Evolutionary conservation across 1,284 basidiomycete species (phyloP).

Genomic region (Cutaneotrichosporon cyanovorans): DNA sequence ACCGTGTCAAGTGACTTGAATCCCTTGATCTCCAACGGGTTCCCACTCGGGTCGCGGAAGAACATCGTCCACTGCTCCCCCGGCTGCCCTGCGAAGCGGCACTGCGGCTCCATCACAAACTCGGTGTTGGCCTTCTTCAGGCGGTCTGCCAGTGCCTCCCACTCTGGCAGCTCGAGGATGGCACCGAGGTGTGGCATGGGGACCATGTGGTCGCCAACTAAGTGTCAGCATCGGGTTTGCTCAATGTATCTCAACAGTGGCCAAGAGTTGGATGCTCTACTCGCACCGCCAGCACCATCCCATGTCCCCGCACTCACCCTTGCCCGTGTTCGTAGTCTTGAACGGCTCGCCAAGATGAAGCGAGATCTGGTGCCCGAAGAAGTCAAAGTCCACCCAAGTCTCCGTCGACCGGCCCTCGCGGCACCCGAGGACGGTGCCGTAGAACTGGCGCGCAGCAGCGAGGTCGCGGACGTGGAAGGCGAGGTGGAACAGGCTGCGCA

Average conservation of each 20-base stretch:
- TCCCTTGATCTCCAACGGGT: constrained; percentile 20
- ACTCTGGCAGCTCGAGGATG: constrained; percentile 14
- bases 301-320: not conserved
- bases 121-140: constrained; percentile 11
- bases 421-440: constrained; percentile 13
- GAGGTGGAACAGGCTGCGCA: constrained; percentile 17
- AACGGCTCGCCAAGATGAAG: constrained; percentile 20
- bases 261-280: too few species aligned
- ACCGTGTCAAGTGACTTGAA: constrained; percentile 15
- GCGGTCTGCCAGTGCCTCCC: constrained; percentile 11
- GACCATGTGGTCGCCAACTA: constrained; percentile 19
- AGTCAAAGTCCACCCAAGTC: constrained; percentile 20
- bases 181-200: constrained; percentile 19
- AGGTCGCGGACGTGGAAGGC: constrained; percentile 18
- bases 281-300: too few species aligned
- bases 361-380: constrained; percentile 19
- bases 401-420: constrained; percentile 15
- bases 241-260: too few species aligned
- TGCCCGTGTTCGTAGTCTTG: constrained; percentile 15
- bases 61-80: constrained; percentile 22
- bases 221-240: too few species aligned
- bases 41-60: constrained; percentile 18
- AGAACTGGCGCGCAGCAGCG: constrained; percentile 10
- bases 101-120: constrained; percentile 18
- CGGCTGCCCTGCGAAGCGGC: constrained; percentile 17